A percentile compares a stretch with the other conserved stretches of the same genome.
phyloP scores from a whole-genome alignment of 1,139 yeast species.

The Ogataea hybrid region DNA sequence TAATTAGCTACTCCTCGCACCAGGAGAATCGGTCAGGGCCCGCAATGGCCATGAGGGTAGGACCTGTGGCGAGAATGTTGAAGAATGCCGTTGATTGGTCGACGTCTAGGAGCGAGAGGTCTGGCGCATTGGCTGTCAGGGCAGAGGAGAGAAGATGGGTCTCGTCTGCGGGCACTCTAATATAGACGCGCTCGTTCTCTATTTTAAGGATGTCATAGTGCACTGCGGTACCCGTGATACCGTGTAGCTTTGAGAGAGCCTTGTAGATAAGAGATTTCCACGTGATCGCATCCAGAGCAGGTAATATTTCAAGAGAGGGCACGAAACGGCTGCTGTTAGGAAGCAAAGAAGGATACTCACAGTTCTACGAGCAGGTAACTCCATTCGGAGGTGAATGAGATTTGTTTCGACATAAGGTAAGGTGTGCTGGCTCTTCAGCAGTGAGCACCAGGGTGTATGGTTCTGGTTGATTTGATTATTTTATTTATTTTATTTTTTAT shows the following conservation, averaged over 20 bases:
- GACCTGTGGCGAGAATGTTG: slow-evolving; percentile 17
- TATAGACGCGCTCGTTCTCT: slow-evolving; percentile 15
- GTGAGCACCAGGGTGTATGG: too few relatives aligned
- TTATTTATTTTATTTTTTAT: not conserved
- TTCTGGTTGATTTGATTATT: not conserved
- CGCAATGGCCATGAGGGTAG: slow-evolving; percentile 22
- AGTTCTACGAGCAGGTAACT: slow-evolving; percentile 34
- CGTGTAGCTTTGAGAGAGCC: slow-evolving; percentile 37
- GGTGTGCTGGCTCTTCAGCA: not conserved
- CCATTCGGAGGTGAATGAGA: slow-evolving; percentile 3
- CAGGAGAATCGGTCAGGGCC: slow-evolving; percentile 22
- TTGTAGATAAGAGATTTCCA: slow-evolving; percentile 40
- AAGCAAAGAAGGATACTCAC: slow-evolving; percentile 27
- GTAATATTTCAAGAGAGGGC: slow-evolving; percentile 5
- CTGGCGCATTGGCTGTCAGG: slow-evolving; percentile 27
- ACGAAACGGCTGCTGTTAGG: slow-evolving; percentile 3
- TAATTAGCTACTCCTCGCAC: slow-evolving; percentile 6
- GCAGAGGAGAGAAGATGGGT: slow-evolving; percentile 19
- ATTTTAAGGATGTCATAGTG: slow-evolving; percentile 39
- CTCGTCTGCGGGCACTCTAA: slow-evolving; percentile 27
- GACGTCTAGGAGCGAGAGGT: slow-evolving; percentile 19
- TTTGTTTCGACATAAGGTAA: not conserved
- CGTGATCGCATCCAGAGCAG: slow-evolving; percentile 37
- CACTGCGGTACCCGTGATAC: slow-evolving; percentile 41
- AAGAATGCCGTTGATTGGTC: slow-evolving; percentile 6